Evolutionary conservation across 352 stramenopile genomes (phyloP), one percentile per base, ranked within the genome.

Genomic region (Elongisporangium anandrum): DNA sequence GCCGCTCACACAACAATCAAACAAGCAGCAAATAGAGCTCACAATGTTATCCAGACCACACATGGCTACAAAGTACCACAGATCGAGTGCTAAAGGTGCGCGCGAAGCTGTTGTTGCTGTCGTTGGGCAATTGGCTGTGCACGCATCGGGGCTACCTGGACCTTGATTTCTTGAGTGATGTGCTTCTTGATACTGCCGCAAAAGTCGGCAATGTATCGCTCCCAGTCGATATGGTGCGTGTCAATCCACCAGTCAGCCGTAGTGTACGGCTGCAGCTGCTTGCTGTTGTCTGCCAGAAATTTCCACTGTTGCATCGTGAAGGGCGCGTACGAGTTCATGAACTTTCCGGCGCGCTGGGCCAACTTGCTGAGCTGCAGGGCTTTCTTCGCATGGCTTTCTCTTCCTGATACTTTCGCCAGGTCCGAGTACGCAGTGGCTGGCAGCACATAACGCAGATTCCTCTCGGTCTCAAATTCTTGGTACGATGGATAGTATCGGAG

Each of bases 271-370:
- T 56, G 56, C 1, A 91, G 61, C 2, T 54, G 56, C 8, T 66
- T 61, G 52, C 87, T 69, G 16, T 75, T 74, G 47, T 90, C 79
- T 2, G 79, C 76, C 19, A 56, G 60, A 49, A 94, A 96, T 41
- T 89, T 77, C 80, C 85, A 95, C 55, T 96, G 77, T 61, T 89
- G 92, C 60, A 92, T 73, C 2, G 87, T 95, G 24, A 96, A 94
- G 0, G 84, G 84, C 69, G 92, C 91, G 61, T 94, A 96, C 3
- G 91, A 54, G 56, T 90, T 81, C 15, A 92, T 81, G 4, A 95
- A 68, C 9, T 72, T 88, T 0, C 83, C 80, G 8, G 82, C 82
- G 10, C 81, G 78, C 79, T 78, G 89, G n/a, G 83, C 90, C 23
- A 93, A 77, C 50, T 78, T 69, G 76, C 81, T 87, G 10, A 95